Evolutionary conservation across 129 eudicot genomes (phyloP), one percentile per base, ranked within the genome.

Genomic region (Tanacetum coccineum): DNA sequence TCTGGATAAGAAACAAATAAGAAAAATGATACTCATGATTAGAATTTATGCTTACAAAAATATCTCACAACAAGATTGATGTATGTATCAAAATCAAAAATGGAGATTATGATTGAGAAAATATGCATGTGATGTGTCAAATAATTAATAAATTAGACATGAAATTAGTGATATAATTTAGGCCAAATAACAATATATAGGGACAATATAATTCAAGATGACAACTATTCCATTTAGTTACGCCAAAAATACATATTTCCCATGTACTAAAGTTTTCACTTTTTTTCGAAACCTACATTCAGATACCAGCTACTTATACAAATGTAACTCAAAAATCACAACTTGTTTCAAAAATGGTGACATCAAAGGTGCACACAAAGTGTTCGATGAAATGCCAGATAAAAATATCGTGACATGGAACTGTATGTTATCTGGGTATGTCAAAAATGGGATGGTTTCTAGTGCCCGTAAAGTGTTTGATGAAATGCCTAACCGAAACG

Each of bases 381-480:
- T 78, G 72, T 84, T 84, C 32, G 72, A 62, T 61, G 69, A 77
- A 71, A 82, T 73, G 81, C 85, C 92, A 42, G 69, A 67, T 13
- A 84, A 76, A 73, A 84, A 84, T 68, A 70, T 62, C n/a, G 90
- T 84, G 30, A 81, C 84, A 59, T 84, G 90, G 90, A 84, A 84
- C 61, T 84, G 86, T 71, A 76, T 81, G 86, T 75, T 84, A 56
- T 81, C 86, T 20, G 90, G 90, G 76, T 81, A 67, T 50, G 62
- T 76, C 0, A 75, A 53, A 62, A 84, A 78, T 36, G 73, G 79
- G 59, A 82, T 71, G 85, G 21, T 85, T 64, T 13, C 1, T 9
- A 57, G 85, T 64, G 77, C 71, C 60, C 84, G 79, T 5, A 21
- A 66, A 26, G 32, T 82, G 74, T 88, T 88, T 28, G 83, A 82